A percentile compares a stretch with the other conserved stretches of the same genome.
Evolutionary conservation across 495 filamentous ascomycete genomes (phyloP).

Genomic region (Hyphodiscus hymeniophilus): DNA sequence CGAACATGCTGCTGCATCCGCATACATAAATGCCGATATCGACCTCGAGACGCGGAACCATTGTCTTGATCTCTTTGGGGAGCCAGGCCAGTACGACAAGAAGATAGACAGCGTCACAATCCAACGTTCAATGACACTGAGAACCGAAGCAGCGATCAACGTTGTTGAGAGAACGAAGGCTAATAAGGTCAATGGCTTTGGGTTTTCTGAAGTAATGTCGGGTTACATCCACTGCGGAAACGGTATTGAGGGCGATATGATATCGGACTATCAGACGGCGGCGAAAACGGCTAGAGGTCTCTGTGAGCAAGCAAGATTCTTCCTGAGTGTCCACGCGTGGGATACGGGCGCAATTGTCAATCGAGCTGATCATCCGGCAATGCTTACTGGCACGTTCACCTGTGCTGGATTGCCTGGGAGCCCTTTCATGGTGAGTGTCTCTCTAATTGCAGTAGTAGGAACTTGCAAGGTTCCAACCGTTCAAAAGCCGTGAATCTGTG

Average conservation of each 20-base stretch:
- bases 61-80: slow-evolving; percentile 30
- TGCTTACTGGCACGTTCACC: slow-evolving; percentile 55
- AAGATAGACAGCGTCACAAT: slow-evolving; percentile 18
- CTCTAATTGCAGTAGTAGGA: too few species aligned
- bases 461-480: too few species aligned
- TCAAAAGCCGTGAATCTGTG: too few species aligned
- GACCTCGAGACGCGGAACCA: slow-evolving; percentile 42
- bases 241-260: slow-evolving; percentile 33
- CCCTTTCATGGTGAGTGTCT: slow-evolving; percentile 57
- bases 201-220: slow-evolving; percentile 57
- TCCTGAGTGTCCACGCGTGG: slow-evolving; percentile 49
- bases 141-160: slow-evolving; percentile 25
- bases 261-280: slow-evolving; percentile 46
- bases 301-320: slow-evolving; percentile 50
- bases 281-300: slow-evolving; percentile 41
- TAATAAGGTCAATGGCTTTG: slow-evolving; percentile 38
- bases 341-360: slow-evolving; percentile 33
- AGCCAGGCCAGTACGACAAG: slow-evolving; percentile 10
- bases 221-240: slow-evolving; percentile 48
- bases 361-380: slow-evolving; percentile 40
- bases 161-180: slow-evolving; percentile 35
- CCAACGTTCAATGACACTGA: slow-evolving; percentile 21
- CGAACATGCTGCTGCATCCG: slow-evolving; percentile 32
- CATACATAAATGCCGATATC: slow-evolving; percentile 32
- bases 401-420: slow-evolving; percentile 46